These are phyloP conservation scores for Acanthamoeba triangularis DNA, from an alignment of 208 protist genomes.

Conservation along the genomic window DNA sequence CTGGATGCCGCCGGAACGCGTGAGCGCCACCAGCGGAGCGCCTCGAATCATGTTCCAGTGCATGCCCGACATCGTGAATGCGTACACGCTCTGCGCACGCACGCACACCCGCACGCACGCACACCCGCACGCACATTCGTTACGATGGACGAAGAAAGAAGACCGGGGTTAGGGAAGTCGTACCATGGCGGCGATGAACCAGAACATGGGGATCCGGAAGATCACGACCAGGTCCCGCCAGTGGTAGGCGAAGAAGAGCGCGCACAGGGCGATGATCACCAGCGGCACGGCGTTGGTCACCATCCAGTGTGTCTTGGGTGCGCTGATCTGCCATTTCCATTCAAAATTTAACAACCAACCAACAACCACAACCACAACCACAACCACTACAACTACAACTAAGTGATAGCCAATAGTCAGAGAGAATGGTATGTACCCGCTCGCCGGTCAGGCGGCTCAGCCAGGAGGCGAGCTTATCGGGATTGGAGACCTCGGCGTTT, in stretches of 20 bases:
- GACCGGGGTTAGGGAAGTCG: neutral
- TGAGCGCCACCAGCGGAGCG: neutral
- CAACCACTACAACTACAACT: too few species aligned
- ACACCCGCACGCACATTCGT: neutral
- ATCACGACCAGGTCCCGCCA: neutral
- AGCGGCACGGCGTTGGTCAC: neutral
- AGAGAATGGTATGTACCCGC: neutral
- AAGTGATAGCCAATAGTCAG: neutral
- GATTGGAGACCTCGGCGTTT: neutral
- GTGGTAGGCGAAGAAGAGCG: neutral
- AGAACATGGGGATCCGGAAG: constrained; percentile 12
- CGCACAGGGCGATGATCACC: neutral
- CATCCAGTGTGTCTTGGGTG: neutral
- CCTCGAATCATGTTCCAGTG: constrained; percentile 20
- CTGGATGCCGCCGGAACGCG: neutral
- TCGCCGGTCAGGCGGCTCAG: neutral
- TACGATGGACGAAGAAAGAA: neutral
- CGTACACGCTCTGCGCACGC: neutral
- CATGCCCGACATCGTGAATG: constrained; percentile 27
- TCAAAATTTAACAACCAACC: neutral
- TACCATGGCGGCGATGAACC: neutral
- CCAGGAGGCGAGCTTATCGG: neutral
- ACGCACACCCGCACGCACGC: neutral
- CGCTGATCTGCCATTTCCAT: neutral
- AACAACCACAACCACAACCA: too few species aligned